phyloP scores from a whole-genome alignment of 1,139 yeast species.

The Geotrichum histeridarum region DNA sequence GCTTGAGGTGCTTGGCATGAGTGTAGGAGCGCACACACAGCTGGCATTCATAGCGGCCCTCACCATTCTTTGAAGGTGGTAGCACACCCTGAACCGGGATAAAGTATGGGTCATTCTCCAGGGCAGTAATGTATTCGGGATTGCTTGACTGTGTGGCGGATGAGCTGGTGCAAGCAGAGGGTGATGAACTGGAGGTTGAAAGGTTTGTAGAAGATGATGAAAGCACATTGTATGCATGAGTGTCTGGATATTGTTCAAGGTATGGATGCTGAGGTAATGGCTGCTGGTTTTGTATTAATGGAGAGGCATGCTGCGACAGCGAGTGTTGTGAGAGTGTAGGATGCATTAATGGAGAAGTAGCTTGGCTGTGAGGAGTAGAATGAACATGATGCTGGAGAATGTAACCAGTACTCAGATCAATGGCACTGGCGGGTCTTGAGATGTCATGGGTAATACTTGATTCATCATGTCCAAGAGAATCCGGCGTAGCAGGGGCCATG shows the following conservation, averaged over 20 bases:
- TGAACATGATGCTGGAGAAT: background rate
- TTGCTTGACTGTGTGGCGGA: background rate
- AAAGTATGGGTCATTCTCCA: slow-evolving; percentile 14
- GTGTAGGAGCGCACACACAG: slow-evolving; percentile 31
- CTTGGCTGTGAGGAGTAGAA: slow-evolving; percentile 3
- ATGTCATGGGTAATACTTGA: background rate
- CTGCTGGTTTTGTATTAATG: background rate
- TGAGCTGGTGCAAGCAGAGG: background rate
- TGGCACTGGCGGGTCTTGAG: background rate
- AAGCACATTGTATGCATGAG: background rate
- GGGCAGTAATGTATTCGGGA: background rate
- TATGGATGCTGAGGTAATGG: background rate
- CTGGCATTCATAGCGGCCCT: slow-evolving; percentile 32
- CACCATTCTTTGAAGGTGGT: slow-evolving; percentile 21
- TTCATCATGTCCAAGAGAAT: background rate
- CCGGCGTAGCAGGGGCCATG: background rate
- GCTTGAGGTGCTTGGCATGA: slow-evolving; percentile 34
- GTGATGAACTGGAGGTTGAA: background rate
- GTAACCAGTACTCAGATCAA: background rate
- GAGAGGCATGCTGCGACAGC: slow-evolving; percentile 6
- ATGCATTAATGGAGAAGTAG: slow-evolving; percentile 7
- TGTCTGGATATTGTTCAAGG: background rate
- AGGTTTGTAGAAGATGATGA: background rate
- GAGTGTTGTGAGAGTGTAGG: background rate
- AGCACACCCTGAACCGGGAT: slow-evolving; percentile 17